Conservation (phyloP, 257 asterid genomes). For the Solanum sejunctum region DNA sequence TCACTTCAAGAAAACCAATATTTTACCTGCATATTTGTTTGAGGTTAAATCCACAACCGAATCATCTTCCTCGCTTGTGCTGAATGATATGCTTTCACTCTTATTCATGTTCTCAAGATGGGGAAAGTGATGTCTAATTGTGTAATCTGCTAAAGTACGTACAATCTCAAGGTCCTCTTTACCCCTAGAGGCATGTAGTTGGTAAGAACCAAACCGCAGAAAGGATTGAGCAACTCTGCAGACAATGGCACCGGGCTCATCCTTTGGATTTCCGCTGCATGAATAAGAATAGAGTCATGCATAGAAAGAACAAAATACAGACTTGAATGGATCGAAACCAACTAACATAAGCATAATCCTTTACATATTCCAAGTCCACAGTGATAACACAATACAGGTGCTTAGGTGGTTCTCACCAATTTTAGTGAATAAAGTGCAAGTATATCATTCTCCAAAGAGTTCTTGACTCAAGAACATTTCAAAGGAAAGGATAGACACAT, state of each 20-base stretch:
- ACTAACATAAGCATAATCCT: background rate
- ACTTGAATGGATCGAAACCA: background rate
- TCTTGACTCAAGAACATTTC: background rate
- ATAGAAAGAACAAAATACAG: background rate
- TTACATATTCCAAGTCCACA: background rate
- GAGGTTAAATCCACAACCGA: slow-evolving; percentile 87
- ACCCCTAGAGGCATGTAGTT: slow-evolving; percentile 85
- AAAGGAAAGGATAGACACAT: background rate
- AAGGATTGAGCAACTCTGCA: slow-evolving; percentile 93
- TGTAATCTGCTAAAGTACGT: slow-evolving; percentile 73
- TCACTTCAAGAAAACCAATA: background rate
- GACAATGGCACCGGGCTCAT: slow-evolving; percentile 94
- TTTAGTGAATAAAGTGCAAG: background rate
- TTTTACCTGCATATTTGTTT: slow-evolving; percentile 82
- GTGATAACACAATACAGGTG: background rate
- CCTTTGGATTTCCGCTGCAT: slow-evolving; percentile 92
- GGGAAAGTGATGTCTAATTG: slow-evolving; percentile 74
- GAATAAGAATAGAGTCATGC: background rate
- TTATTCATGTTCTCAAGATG: slow-evolving; percentile 73
- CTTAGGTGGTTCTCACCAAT: background rate
- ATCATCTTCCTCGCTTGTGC: slow-evolving; percentile 74
- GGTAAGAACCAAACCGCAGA: slow-evolving; percentile 92
- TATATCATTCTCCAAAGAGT: background rate
- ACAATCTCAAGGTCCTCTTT: slow-evolving; percentile 64
- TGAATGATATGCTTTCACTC: slow-evolving; percentile 75